Base-by-base conservation (phyloP, 768 basidiomycete species). In the Cystobasidium tubakii region DNA sequence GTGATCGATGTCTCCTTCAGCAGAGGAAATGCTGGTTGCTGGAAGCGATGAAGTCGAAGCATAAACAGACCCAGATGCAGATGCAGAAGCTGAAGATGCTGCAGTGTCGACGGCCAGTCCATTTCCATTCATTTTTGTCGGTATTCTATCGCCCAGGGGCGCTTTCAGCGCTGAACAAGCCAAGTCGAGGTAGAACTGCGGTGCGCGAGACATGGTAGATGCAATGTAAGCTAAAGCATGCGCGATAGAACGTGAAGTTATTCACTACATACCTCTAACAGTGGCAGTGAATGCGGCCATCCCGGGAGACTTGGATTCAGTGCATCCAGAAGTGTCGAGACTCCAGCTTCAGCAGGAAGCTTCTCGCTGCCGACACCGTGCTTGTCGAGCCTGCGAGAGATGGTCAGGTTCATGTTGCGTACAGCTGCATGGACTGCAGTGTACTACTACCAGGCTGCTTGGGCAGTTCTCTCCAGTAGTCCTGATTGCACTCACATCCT, bases 171-270 rank as follows among this genome's bases (percentile, higher is more conserved):
- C 33, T 39, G 69, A 55, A 71, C 33, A n/a, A n/a, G 69, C 69
- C 27, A 71, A 25, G 54, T 71, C 69, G 43, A 71, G 69, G 55
- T 62, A 60, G 55, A 44, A 71, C 69, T 71, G 69, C 53, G 27
- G 13, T 29, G 7, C 29, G 29, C 2, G 57, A 12, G 39, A 15
- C 39, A 6, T 15, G 15, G 39, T 39, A n/a, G n/a, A n/a, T n/a
- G n/a, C n/a, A n/a, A n/a, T n/a, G n/a, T n/a, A n/a, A n/a, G n/a
- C n/a, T n/a, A n/a, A n/a, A n/a, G n/a, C n/a, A n/a, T n/a, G n/a
- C n/a, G n/a, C n/a, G n/a, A n/a, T n/a, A n/a, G n/a, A n/a, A n/a
- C n/a, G n/a, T n/a, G n/a, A 42, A 17, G 17, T 42, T 17, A 42
- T 42, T 42, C 17, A 7, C 9, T 17, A 50, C 66, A 25, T 23